Conservation (phyloP, 2,329 filamentous ascomycete genomes). For the Xenosphaeropsis pyriputrescens region DNA sequence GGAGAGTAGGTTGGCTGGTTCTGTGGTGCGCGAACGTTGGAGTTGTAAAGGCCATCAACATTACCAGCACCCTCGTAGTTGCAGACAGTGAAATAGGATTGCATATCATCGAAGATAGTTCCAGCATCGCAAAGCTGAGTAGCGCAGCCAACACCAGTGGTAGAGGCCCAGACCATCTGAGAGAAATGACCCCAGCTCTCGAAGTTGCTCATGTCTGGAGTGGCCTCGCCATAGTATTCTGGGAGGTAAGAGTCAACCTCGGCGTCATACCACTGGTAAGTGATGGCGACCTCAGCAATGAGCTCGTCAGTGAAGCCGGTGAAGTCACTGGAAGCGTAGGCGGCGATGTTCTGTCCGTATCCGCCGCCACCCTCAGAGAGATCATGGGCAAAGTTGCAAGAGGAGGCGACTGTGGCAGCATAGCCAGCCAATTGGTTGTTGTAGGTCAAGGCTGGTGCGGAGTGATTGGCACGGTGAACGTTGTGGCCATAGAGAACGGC, state of each 20-base stretch:
- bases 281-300: slow-evolving; percentile 54
- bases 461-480: slow-evolving; percentile 69
- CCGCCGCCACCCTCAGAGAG: slow-evolving; percentile 42
- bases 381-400: slow-evolving; percentile 54
- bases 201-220: slow-evolving; percentile 48
- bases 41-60: slow-evolving; percentile 32
- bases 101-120: slow-evolving; percentile 26
- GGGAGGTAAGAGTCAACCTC: slow-evolving; percentile 45
- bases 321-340: slow-evolving; percentile 19
- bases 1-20: too few relatives aligned
- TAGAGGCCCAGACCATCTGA: slow-evolving; percentile 57
- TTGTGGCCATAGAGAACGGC: slow-evolving; percentile 63
- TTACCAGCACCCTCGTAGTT: slow-evolving; percentile 71
- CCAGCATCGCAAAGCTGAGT: slow-evolving; percentile 36
- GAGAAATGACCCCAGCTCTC: slow-evolving; percentile 60
- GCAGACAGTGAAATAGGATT: slow-evolving; percentile 70
- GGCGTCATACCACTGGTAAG: slow-evolving; percentile 78
- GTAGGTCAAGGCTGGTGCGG: slow-evolving; percentile 49
- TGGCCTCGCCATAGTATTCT: slow-evolving; percentile 40
- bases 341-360: slow-evolving; percentile 90
- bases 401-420: slow-evolving; percentile 45
- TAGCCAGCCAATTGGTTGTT: slow-evolving; percentile 42
- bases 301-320: slow-evolving; percentile 29
- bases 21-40: slow-evolving; percentile 25
- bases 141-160: slow-evolving; percentile 49